Evolutionary conservation across 2,329 filamentous ascomycete genomes (phyloP), one percentile per base, ranked within the genome.

Genomic region (Fonsecaea nubica): DNA sequence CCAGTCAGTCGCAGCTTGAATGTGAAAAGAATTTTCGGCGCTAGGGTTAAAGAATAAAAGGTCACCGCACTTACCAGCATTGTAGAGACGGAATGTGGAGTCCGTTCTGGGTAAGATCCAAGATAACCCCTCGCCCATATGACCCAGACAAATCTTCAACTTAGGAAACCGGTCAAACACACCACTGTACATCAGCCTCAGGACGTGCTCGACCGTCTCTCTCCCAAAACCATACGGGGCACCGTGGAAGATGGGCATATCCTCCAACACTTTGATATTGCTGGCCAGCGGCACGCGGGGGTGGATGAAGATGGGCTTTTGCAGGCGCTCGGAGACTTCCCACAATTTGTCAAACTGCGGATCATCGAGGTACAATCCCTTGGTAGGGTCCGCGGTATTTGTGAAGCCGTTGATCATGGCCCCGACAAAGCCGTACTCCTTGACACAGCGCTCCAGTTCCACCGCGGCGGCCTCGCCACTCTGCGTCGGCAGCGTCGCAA

Each of bases 391-490:
- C 0, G 77, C 4, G 63, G 80, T 78, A 42, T 80, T 77, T 72
- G 89, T 87, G 4, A 82, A 85, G 72, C 88, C 85, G 58, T 82
- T 80, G 10, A 85, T 71, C 55, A 85, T 73, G 1, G 82, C 81
- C 0, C 84, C 83, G 2, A 83, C 76, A 60, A 85, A 83, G 2
- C 77, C 76, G 18, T 80, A 74, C 58, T 81, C 72, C 3, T 70
- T 73, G 1, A 85, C 76, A 67, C 80, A 81, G 8, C 75, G 71
- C 54, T 72, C 70, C 0, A 80, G 69, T 56, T 80, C 78, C 9
- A 65, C 65, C 0, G 77, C 80, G 1, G 80, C 75, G 50, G 75
- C 69, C 50, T 67, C 35, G 3, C 79, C 78, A 2, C 79, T 71
- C 1, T 60, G 58, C 75, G 82, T 79, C 0, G 80, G 80, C 1